phyloP scores from a whole-genome alignment of 2,329 filamentous ascomycete genomes.

The Curvularia lunata region DNA sequence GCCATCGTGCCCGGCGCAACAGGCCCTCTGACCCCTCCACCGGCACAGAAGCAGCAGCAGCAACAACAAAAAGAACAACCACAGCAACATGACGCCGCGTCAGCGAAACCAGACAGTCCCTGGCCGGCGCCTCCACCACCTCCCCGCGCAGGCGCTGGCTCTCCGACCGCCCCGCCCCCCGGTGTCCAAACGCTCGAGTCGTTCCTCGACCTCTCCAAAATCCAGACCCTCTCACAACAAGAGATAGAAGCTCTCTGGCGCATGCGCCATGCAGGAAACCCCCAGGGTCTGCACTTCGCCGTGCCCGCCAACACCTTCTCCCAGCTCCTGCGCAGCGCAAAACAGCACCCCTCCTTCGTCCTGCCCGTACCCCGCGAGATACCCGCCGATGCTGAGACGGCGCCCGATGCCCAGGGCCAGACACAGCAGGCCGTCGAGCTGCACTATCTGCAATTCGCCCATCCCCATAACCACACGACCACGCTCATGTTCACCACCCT shows the following conservation, averaged over 20 bases:
- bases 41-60: not conserved
- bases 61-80: conserved; percentile 21
- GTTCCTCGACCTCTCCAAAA: conserved; percentile 82
- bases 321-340: conserved; percentile 73
- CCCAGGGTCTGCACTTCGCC: conserved; percentile 80
- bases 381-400: conserved; percentile 34
- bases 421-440: conserved; percentile 77
- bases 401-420: conserved; percentile 20
- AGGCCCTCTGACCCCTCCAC: conserved; percentile 46
- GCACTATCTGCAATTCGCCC: conserved; percentile 96
- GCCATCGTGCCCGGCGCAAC: conserved; percentile 63
- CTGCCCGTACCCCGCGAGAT: conserved; percentile 76
- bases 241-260: conserved; percentile 92
- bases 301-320: conserved; percentile 77
- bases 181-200: conserved; percentile 70
- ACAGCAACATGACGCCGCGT: conserved; percentile 7
- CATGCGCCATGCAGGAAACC: conserved; percentile 76
- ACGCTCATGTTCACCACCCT: conserved; percentile 88
- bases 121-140: conserved; percentile 38
- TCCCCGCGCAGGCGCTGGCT: conserved; percentile 32
- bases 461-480: conserved; percentile 68
- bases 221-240: conserved; percentile 71
- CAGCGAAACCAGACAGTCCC: conserved; percentile 22
- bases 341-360: conserved; percentile 83
- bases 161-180: conserved; percentile 41